Base-by-base conservation (phyloP, 495 filamentous ascomycete species). In the Penicillium ochrochloron region DNA sequence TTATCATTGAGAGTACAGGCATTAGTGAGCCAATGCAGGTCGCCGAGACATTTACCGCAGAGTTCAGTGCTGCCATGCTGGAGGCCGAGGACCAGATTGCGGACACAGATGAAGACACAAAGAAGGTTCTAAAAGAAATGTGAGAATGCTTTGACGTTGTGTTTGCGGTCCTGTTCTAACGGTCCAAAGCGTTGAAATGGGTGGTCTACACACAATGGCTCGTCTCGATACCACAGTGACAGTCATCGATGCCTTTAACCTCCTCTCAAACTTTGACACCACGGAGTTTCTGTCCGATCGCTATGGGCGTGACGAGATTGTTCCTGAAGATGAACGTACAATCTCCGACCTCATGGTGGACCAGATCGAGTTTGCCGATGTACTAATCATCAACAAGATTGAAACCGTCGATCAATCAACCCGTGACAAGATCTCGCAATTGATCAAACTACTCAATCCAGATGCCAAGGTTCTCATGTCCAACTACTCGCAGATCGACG, bases 1-100 rank as follows among this genome's bases (percentile, higher is more conserved):
- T 88, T 8, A 69, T 88, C 21, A 85, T 88, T 60, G 85, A 88
- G 64, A 86, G 83, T 66, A 85, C 82, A 0, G 85, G 85, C 1
- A 85, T 88, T 29, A 87, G 84, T 65, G 85, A 88, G 66, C 85
- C 85, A 2, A 83, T 85, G 83, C 85, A 88, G 69, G 85, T 88
- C 8, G 85, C 85, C 8, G 85, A 87, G 71, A 87, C 84, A 0
- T 88, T 88, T 65, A 84, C 82, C 11, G 70, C 78, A 29, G 82
- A 85, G 73, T 84, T 83, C 69, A 80, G 69, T 29, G 44, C 65
- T 7, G 78, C 76, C 5, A 80, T 80, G 76, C 56, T 81, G n/a
- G 78, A 78, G 44, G 66, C 70, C 11, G 75, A 76, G 39, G 70
- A 73, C 55, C 60, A 70, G 46, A 69, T 71, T 51, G 70, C 65